Evolutionary conservation across 768 basidiomycete species (phyloP).

Genomic region (Stropharia rugosoannulata): DNA sequence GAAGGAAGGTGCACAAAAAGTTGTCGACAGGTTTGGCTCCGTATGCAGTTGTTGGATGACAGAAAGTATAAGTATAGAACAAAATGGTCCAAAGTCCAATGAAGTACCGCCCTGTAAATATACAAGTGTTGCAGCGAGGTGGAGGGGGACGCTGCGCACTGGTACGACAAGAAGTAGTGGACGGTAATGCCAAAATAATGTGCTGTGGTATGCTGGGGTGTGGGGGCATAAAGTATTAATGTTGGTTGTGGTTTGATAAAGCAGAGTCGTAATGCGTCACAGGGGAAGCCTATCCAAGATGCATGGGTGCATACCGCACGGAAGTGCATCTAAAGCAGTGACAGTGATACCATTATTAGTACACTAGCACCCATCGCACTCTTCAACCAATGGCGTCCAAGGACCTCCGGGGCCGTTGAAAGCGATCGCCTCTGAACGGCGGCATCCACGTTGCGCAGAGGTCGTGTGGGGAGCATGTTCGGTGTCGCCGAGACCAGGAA

Average conservation of each 20-base stretch:
- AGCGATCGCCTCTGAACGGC: conserved; percentile 15
- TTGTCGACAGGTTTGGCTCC: conserved; percentile 4
- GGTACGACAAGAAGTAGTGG: background rate
- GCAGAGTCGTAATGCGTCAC: conserved; percentile 1
- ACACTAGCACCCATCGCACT: conserved; percentile 27
- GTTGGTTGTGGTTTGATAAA: background rate
- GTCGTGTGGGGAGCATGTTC: conserved; percentile 81
- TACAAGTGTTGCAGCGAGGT: background rate
- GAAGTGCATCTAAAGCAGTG: conserved; percentile 29
- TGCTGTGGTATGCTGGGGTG: background rate
- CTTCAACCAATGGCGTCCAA: conserved; percentile 21
- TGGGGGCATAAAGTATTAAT: background rate
- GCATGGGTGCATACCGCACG: background rate
- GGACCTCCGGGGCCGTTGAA: conserved; percentile 25
- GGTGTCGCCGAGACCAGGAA: conserved; percentile 69
- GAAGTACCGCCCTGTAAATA: background rate
- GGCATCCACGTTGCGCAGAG: conserved; percentile 54
- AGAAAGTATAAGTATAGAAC: conserved; percentile 7
- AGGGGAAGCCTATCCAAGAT: conserved; percentile 1
- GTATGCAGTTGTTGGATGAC: conserved; percentile 3
- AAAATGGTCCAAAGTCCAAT: conserved; percentile 6
- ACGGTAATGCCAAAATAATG: background rate
- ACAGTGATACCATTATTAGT: conserved; percentile 25
- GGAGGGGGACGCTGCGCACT: background rate
- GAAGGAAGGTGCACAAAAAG: background rate